These are phyloP conservation scores for Trichoderma guizhouense DNA, from an alignment of 2,329 filamentous ascomycete species.

Conservation along the genomic window DNA sequence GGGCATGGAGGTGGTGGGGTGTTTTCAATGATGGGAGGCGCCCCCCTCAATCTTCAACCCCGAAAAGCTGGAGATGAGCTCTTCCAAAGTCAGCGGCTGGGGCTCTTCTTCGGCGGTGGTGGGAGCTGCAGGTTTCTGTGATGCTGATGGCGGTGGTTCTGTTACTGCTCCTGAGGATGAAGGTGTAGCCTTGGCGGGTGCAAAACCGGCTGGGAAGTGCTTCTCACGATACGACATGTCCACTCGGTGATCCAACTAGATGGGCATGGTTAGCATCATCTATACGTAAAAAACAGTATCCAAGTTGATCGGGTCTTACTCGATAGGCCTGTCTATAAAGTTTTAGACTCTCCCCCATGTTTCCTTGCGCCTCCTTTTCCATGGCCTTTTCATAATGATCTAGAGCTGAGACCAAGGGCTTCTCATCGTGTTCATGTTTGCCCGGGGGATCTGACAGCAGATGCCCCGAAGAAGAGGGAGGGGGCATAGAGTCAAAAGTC, in stretches of 20 bases:
- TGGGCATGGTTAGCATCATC: neutral
- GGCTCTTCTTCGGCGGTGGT: neutral
- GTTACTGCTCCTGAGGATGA: slow-evolving; percentile 26
- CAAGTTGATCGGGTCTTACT: slow-evolving; percentile 42
- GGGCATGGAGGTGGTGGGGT: slow-evolving; percentile 74
- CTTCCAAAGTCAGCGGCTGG: slow-evolving; percentile 53
- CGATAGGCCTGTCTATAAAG: slow-evolving; percentile 89
- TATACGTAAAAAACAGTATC: neutral
- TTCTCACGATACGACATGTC: slow-evolving; percentile 88
- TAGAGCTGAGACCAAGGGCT: slow-evolving; percentile 60
- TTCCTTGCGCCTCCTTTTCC: slow-evolving; percentile 80
- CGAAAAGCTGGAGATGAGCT: slow-evolving; percentile 76
- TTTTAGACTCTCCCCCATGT: slow-evolving; percentile 80
- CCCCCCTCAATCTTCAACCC: slow-evolving; percentile 63
- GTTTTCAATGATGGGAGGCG: slow-evolving; percentile 66
- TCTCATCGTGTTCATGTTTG: neutral
- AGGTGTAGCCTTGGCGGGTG: slow-evolving; percentile 43
- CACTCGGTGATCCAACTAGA: slow-evolving; percentile 77
- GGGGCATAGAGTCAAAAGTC: slow-evolving; percentile 21
- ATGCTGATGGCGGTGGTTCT: slow-evolving; percentile 23
- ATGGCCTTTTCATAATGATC: slow-evolving; percentile 93
- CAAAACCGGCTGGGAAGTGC: slow-evolving; percentile 65
- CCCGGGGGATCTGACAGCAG: slow-evolving; percentile 19
- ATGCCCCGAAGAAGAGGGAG: slow-evolving; percentile 13
- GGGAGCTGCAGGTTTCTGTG: slow-evolving; percentile 19